Conservation (phyloP, 2,329 filamentous ascomycete genomes). For the Aureobasidium namibiae region DNA sequence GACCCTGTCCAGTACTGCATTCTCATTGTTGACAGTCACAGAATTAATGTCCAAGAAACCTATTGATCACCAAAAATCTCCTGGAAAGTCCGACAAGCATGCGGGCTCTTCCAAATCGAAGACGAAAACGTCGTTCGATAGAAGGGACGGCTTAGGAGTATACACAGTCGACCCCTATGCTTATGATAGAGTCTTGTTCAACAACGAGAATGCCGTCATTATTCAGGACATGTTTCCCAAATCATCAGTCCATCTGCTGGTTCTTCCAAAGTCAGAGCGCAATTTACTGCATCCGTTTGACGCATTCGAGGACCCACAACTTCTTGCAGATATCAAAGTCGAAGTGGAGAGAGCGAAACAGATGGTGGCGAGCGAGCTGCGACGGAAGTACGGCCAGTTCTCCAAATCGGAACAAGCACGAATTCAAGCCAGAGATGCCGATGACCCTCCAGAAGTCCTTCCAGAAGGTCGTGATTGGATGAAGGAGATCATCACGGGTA, state of each 20-base stretch:
- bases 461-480: conserved; percentile 73
- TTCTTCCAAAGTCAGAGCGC: conserved; percentile 68
- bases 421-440: conserved; percentile 52
- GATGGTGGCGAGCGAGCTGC: conserved; percentile 67
- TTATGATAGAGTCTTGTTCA: conserved; percentile 56
- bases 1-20: background rate
- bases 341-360: conserved; percentile 54
- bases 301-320: conserved; percentile 61
- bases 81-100: conserved; percentile 15
- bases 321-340: conserved; percentile 54
- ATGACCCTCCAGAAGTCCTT: conserved; percentile 35
- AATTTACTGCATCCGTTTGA: conserved; percentile 65
- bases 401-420: conserved; percentile 58
- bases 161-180: conserved; percentile 59
- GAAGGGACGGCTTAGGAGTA: conserved; percentile 53
- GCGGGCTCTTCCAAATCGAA: conserved; percentile 15
- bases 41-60: conserved; percentile 39
- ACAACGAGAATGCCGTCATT: conserved; percentile 61
- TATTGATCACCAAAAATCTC: conserved; percentile 14
- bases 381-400: conserved; percentile 54
- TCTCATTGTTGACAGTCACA: conserved; percentile 30
- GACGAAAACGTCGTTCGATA: conserved; percentile 29
- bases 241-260: conserved; percentile 71
- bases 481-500: conserved; percentile 63
- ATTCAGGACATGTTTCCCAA: conserved; percentile 86